Conservation (phyloP, 2,329 filamentous ascomycete genomes). For the Phaeosphaeria sp. region DNA sequence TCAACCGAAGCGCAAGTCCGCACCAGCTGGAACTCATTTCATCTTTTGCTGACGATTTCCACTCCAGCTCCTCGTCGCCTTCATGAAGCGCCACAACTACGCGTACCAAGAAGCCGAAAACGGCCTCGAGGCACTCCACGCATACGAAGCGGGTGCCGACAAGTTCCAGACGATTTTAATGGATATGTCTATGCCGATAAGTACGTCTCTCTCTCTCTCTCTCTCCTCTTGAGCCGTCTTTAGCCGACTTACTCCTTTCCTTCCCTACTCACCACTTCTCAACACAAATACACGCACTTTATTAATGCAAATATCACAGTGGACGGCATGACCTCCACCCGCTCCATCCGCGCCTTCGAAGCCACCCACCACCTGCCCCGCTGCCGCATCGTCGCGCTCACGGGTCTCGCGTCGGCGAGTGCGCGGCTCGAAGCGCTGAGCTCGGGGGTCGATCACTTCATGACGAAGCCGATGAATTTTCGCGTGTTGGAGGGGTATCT, state of each 20-base stretch:
- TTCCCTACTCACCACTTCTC: no score
- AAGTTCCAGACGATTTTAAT: slow-evolving; percentile 40
- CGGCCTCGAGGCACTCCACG: slow-evolving; percentile 38
- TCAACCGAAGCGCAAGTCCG: slow-evolving; percentile 45
- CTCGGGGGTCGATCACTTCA: slow-evolving; percentile 39
- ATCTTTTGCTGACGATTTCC: slow-evolving; percentile 10
- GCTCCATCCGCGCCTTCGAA: slow-evolving; percentile 42
- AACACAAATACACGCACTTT: no score
- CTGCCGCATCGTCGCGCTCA: slow-evolving; percentile 36
- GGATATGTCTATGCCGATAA: slow-evolving; percentile 25
- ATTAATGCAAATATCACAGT: no score
- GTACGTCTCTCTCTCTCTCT: background rate
- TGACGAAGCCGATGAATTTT: slow-evolving; percentile 44
- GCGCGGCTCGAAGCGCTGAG: slow-evolving; percentile 36
- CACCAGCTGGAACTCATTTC: background rate
- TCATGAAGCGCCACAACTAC: slow-evolving; percentile 35
- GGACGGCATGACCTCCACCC: slow-evolving; percentile 45
- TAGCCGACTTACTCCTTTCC: no score
- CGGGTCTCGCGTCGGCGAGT: slow-evolving; percentile 34
- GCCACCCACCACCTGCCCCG: slow-evolving; percentile 16
- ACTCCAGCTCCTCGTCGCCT: slow-evolving; percentile 38
- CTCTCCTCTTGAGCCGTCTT: background rate
- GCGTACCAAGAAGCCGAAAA: slow-evolving; percentile 39
- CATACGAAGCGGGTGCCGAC: slow-evolving; percentile 23
- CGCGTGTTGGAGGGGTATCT: slow-evolving; percentile 28